These are phyloP conservation scores for Apiosordaria backusii DNA, from an alignment of 495 filamentous ascomycete genomes.

Conservation along the genomic window DNA sequence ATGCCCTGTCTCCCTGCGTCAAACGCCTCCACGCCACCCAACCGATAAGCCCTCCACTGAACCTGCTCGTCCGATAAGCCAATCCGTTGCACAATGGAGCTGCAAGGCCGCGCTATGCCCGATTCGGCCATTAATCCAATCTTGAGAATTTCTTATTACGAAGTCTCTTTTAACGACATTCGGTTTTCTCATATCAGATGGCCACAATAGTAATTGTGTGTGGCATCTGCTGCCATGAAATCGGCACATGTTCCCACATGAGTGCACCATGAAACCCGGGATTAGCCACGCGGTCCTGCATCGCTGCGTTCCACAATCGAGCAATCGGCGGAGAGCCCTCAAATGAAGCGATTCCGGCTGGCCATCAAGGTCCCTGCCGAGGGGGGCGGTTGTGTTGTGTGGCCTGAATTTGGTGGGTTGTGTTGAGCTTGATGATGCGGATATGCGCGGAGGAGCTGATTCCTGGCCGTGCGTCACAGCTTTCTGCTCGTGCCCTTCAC, in stretches of 20 bases:
- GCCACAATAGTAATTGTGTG: background rate
- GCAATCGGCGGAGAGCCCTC: background rate
- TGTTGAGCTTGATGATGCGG: background rate
- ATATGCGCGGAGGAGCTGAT: background rate
- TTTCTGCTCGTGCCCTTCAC: background rate
- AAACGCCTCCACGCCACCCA: background rate
- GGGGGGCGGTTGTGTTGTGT: background rate
- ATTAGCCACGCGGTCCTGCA: background rate
- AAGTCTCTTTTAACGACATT: slow-evolving; percentile 20
- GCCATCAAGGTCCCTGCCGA: background rate
- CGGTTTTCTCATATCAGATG: slow-evolving; percentile 1
- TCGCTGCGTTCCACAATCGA: background rate
- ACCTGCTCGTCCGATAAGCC: background rate
- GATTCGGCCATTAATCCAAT: background rate
- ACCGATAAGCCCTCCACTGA: background rate
- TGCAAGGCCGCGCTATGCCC: background rate
- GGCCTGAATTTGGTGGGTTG: background rate
- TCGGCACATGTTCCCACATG: background rate
- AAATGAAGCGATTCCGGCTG: background rate
- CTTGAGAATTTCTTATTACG: background rate
- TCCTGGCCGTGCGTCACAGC: background rate
- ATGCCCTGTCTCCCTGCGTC: background rate
- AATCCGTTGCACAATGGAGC: background rate
- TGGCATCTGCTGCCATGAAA: background rate
- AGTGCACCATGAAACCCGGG: background rate